Percentiles rank a stretch among this genome's conserved stretches.
phyloP scores from a whole-genome alignment of 2,329 filamentous ascomycete species.

The Xylaria sp. region DNA sequence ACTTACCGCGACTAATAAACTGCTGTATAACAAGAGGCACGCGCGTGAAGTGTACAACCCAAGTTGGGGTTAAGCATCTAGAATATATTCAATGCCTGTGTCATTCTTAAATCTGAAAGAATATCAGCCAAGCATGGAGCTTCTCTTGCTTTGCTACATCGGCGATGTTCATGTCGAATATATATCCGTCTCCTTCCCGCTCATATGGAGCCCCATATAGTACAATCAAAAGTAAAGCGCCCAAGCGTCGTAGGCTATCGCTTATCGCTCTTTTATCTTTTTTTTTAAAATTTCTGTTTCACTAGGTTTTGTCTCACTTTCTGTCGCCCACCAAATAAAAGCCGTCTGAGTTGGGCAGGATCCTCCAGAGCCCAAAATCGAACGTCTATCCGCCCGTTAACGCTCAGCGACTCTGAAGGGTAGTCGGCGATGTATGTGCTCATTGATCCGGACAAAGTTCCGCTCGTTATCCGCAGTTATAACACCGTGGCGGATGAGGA shows the following conservation, averaged over 20 bases:
- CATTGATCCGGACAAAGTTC: conserved; percentile 75
- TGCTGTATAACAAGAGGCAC: background rate
- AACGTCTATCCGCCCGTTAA: background rate
- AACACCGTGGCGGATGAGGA: conserved; percentile 81
- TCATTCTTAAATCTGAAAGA: conserved; percentile 1
- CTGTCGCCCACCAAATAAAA: background rate
- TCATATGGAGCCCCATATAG: background rate
- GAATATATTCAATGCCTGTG: background rate
- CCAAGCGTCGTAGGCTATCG: conserved; percentile 3
- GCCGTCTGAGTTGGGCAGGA: background rate
- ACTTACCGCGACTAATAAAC: background rate
- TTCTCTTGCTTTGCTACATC: background rate
- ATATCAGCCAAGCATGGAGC: background rate
- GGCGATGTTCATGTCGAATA: conserved; percentile 1
- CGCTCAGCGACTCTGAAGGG: conserved; percentile 48
- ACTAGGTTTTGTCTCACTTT: background rate
- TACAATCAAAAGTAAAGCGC: conserved; percentile 13
- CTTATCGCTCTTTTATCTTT: background rate
- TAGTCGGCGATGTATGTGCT: conserved; percentile 57
- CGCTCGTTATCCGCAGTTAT: conserved; percentile 77
- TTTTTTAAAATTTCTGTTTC: too few species aligned
- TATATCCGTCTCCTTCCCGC: conserved; percentile 4
- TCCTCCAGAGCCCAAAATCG: background rate
- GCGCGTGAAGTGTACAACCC: background rate
- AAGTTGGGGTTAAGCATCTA: background rate